A percentile compares a stretch with the other conserved stretches of the same genome.
phyloP scores from a whole-genome alignment of 2,329 filamentous ascomycete genomes.

The Dothistroma pini region DNA sequence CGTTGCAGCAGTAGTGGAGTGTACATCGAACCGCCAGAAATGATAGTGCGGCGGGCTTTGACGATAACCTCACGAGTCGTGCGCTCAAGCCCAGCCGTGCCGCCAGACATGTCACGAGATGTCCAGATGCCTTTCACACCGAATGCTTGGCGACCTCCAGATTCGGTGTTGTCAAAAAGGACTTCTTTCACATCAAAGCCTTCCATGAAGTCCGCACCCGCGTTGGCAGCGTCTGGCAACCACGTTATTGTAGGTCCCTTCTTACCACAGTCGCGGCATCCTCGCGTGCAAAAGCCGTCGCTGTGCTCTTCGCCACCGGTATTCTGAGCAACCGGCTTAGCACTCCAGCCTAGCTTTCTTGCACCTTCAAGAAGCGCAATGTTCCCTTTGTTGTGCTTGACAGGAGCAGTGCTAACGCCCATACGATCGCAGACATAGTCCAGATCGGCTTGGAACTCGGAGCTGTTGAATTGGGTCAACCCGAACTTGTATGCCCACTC shows the following conservation, averaged over 20 bases:
- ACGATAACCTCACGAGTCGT: conserved; percentile 62
- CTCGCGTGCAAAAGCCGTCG: conserved; percentile 62
- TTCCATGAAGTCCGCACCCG: conserved; percentile 79
- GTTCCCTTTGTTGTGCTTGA: conserved; percentile 72
- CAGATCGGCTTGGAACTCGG: conserved; percentile 71
- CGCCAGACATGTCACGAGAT: conserved; percentile 62
- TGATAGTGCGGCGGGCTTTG: conserved; percentile 73
- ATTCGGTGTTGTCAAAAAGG: conserved; percentile 57
- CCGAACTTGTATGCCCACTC: conserved; percentile 71
- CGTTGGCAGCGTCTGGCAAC: conserved; percentile 72
- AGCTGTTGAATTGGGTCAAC: conserved; percentile 68
- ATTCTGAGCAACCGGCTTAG: conserved; percentile 72
- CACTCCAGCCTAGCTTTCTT: conserved; percentile 67
- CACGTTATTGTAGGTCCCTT: conserved; percentile 73
- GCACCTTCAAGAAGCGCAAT: conserved; percentile 69
- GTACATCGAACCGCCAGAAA: conserved; percentile 73
- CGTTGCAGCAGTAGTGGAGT: conserved; percentile 72
- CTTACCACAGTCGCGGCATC: conserved; percentile 66
- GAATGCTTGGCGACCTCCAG: conserved; percentile 53
- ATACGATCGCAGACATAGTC: conserved; percentile 76
- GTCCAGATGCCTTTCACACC: conserved; percentile 75
- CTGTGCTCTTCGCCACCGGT: conserved; percentile 69
- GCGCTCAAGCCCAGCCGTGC: conserved; percentile 52
- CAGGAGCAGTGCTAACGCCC: conserved; percentile 64
- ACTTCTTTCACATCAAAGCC: conserved; percentile 71